Conservation (phyloP, 1,284 basidiomycete species). For the Sanguinoderma infundibulare region DNA sequence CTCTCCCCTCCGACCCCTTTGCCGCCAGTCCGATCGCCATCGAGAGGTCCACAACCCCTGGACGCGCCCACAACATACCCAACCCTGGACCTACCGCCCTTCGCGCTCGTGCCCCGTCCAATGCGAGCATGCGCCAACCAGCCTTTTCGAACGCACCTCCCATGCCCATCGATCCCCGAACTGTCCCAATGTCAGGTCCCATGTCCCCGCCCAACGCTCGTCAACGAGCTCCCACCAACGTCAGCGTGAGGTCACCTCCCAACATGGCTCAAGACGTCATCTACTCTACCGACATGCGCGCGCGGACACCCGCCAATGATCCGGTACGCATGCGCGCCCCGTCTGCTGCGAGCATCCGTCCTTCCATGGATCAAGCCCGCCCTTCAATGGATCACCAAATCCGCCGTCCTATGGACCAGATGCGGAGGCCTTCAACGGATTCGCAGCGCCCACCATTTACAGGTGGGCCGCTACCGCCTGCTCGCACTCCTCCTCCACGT, state of each 20-base stretch:
- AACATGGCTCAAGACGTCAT: conserved; percentile 27
- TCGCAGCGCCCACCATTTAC: conserved; percentile 19
- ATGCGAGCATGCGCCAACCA: conserved; percentile 29
- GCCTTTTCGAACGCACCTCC: conserved; percentile 27
- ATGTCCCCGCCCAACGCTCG: conserved; percentile 18
- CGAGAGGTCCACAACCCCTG: conserved; percentile 23
- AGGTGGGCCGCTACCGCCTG: conserved; percentile 10
- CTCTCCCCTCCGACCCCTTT: conserved; percentile 8
- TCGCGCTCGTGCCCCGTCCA: conserved; percentile 27
- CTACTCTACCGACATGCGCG: conserved; percentile 28
- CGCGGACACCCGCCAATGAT: conserved; percentile 20
- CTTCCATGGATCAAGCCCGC: conserved; percentile 8
- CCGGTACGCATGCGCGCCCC: conserved; percentile 26
- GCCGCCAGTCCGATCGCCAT: conserved; percentile 17
- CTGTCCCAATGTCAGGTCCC: neutral
- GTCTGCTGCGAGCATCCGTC: conserved; percentile 24
- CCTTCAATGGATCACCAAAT: conserved; percentile 12
- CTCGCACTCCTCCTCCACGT: conserved; percentile 21
- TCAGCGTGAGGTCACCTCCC: conserved; percentile 17
- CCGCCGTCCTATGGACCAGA: conserved; percentile 12
- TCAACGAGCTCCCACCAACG: conserved; percentile 30
- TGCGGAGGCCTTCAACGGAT: conserved; percentile 9
- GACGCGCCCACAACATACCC: conserved; percentile 17
- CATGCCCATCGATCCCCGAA: neutral
- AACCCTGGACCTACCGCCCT: conserved; percentile 16